Percentiles rank a stretch among this genome's conserved stretches.
Conservation (phyloP, 441 rosid species). For the Adansonia rubrostipa region DNA sequence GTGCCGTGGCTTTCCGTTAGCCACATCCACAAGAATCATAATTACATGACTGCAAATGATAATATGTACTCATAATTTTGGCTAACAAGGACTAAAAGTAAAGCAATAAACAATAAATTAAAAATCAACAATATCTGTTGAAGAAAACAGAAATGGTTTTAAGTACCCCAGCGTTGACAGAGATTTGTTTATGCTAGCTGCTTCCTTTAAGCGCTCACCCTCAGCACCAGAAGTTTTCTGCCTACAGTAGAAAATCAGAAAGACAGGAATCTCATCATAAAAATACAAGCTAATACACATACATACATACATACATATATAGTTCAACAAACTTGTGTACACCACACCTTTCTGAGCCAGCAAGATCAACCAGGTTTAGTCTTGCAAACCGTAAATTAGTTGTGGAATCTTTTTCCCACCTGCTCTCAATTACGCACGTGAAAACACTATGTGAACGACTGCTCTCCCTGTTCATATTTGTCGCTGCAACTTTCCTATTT, state of each 20-base stretch:
- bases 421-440: slow-evolving; percentile 95
- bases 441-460: slow-evolving; percentile 98
- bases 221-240: slow-evolving; percentile 98
- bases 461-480: slow-evolving; percentile 98
- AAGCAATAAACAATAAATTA: not conserved
- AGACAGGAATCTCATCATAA: slow-evolving; percentile 13
- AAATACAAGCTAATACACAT: slow-evolving; percentile 17
- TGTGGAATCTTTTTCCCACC: slow-evolving; percentile 94
- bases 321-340: slow-evolving; percentile 26
- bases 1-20: slow-evolving; percentile 82
- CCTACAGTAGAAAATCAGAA: slow-evolving; percentile 48
- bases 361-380: slow-evolving; percentile 94
- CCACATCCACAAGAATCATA: slow-evolving; percentile 95
- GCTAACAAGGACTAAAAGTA: not conserved
- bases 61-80: slow-evolving; percentile 20
- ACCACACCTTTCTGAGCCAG: slow-evolving; percentile 92
- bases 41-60: slow-evolving; percentile 85
- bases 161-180: slow-evolving; percentile 91
- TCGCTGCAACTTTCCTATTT: slow-evolving; percentile 95
- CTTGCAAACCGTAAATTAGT: slow-evolving; percentile 93
- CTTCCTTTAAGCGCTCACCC: slow-evolving; percentile 97
- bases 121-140: slow-evolving; percentile 18
- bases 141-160: slow-evolving; percentile 17
- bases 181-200: slow-evolving; percentile 94
- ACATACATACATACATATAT: not conserved